phyloP scores from a whole-genome alignment of 1,284 basidiomycete species.

The Leccinum subrobustum region DNA sequence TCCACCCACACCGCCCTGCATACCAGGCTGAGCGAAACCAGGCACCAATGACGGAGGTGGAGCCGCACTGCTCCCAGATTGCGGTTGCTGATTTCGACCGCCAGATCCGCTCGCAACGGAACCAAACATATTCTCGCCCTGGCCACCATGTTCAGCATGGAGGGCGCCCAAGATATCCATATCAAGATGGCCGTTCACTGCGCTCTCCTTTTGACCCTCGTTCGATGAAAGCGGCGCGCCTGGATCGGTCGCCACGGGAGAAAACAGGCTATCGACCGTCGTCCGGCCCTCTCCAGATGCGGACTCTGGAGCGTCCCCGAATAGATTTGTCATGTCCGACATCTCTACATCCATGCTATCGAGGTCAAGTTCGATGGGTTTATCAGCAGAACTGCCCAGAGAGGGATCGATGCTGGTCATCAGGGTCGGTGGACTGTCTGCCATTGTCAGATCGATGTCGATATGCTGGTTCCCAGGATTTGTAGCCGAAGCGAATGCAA shows the following conservation, averaged over 20 bases:
- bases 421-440: constrained; percentile 28
- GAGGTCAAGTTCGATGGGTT: constrained; percentile 76
- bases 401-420: constrained; percentile 37
- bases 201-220: constrained; percentile 15
- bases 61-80: constrained; percentile 27
- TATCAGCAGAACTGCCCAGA: constrained; percentile 66
- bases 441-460: constrained; percentile 43
- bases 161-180: constrained; percentile 33
- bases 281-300: constrained; percentile 32
- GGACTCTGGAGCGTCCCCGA: constrained; percentile 44
- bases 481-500: constrained; percentile 48
- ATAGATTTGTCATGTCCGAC: constrained; percentile 50
- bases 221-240: constrained; percentile 15
- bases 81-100: constrained; percentile 13
- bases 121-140: constrained; percentile 23
- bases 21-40: constrained; percentile 29
- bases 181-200: constrained; percentile 22
- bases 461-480: constrained; percentile 32
- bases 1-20: constrained; percentile 22
- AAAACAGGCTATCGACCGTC: constrained; percentile 46
- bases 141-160: constrained; percentile 17
- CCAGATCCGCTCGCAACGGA: constrained; percentile 18
- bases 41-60: constrained; percentile 40
- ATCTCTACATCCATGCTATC: constrained; percentile 66
- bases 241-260: constrained; percentile 33